Evolutionary conservation across 352 stramenopile species (phyloP).

Genomic region (Phytophthora colocasiae): DNA sequence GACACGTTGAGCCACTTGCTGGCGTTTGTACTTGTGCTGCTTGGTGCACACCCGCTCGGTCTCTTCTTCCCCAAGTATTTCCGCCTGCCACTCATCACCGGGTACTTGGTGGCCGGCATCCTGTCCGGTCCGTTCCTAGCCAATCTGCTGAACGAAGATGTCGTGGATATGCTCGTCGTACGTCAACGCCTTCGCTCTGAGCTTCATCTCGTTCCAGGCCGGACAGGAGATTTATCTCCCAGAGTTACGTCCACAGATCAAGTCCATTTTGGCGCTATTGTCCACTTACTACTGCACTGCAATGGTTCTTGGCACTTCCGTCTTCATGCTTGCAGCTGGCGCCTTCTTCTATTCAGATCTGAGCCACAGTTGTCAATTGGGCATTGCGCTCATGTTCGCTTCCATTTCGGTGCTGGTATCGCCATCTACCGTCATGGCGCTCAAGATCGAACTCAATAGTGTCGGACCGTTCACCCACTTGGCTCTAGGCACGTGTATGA

Average conservation of each 20-base stretch:
- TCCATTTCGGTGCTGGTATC: conserved; percentile 76
- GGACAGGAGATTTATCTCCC: conserved; percentile 73
- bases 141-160: conserved; percentile 50
- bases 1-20: conserved; percentile 55
- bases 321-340: conserved; percentile 47
- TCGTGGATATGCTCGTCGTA: conserved; percentile 56
- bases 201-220: conserved; percentile 77
- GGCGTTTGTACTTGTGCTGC: conserved; percentile 61
- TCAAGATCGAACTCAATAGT: conserved; percentile 79
- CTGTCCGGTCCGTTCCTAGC: conserved; percentile 61
- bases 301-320: conserved; percentile 54
- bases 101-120: conserved; percentile 66
- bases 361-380: conserved; percentile 52
- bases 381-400: conserved; percentile 71
- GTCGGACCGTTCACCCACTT: conserved; percentile 72
- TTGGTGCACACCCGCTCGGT: conserved; percentile 58
- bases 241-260: conserved; percentile 64
- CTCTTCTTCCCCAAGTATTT: conserved; percentile 62
- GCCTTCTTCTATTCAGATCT: conserved; percentile 68
- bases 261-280: conserved; percentile 55
- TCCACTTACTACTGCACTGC: conserved; percentile 51
- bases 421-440: conserved; percentile 71
- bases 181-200: conserved; percentile 66
- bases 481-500: conserved; percentile 71
- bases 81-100: conserved; percentile 64